Conservation (phyloP, 163 green algal genomes). For the Picocystis sp. region DNA sequence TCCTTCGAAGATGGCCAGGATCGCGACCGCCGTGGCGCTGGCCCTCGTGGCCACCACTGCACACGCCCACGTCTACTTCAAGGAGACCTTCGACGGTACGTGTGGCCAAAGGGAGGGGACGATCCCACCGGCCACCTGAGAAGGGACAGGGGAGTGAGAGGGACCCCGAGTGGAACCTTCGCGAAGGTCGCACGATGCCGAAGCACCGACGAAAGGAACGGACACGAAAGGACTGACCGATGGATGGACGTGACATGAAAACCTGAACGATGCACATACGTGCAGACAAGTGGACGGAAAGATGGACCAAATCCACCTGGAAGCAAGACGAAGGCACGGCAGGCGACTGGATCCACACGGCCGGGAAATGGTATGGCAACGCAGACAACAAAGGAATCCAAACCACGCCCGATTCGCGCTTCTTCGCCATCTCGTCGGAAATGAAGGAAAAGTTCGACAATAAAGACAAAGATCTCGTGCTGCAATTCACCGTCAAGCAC, state of each 20-base stretch:
- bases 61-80: conserved; percentile 39
- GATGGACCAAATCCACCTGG: conserved; percentile 54
- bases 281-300: conserved; percentile 44
- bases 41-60: conserved; percentile 5
- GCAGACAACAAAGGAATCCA: conserved; percentile 60
- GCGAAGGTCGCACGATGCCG: background rate
- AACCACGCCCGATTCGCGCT: conserved; percentile 57
- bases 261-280: background rate
- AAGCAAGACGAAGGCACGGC: conserved; percentile 43
- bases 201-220: background rate
- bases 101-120: too few relatives aligned
- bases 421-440: conserved; percentile 45
- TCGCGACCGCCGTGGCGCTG: too few relatives aligned
- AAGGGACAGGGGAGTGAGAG: background rate
- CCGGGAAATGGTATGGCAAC: conserved; percentile 57
- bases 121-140: background rate
- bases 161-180: background rate
- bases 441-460: conserved; percentile 52
- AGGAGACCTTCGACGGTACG: conserved; percentile 61
- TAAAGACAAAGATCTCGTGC: conserved; percentile 62
- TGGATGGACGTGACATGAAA: background rate
- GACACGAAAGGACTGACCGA: conserved; percentile 1
- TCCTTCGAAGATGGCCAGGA: too few relatives aligned
- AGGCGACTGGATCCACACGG: conserved; percentile 44
- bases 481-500: conserved; percentile 77